phyloP scores from a whole-genome alignment of 495 filamentous ascomycete species.

The Neurospora tetrasperma region DNA sequence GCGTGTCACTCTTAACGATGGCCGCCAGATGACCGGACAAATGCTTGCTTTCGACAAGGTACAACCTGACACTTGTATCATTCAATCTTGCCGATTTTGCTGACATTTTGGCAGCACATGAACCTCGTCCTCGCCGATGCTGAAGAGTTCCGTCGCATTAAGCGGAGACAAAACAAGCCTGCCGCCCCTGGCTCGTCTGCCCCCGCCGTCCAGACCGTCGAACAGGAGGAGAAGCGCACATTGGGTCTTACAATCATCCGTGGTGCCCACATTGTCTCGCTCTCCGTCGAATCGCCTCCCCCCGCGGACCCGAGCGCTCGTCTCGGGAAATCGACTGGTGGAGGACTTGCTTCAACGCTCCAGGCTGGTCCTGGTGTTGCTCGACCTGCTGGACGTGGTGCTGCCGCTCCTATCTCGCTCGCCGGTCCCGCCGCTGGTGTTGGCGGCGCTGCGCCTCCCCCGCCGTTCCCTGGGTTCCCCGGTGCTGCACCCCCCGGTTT shows the following conservation, averaged over 20 bases:
- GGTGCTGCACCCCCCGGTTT: slow-evolving; percentile 62
- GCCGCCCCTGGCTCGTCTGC: slow-evolving; percentile 53
- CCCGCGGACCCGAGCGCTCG: slow-evolving; percentile 87
- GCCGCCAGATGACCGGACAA: slow-evolving; percentile 91
- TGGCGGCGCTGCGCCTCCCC: slow-evolving; percentile 64
- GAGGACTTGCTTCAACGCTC: slow-evolving; percentile 56
- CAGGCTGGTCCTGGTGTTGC: slow-evolving; percentile 81
- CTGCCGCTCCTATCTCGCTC: slow-evolving; percentile 62
- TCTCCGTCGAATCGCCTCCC: slow-evolving; percentile 94
- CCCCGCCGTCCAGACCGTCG: slow-evolving; percentile 50
- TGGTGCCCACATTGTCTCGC: slow-evolving; percentile 83
- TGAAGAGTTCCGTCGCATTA: slow-evolving; percentile 94
- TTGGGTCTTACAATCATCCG: slow-evolving; percentile 92
- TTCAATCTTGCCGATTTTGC: neutral
- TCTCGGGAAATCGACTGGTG: slow-evolving; percentile 66
- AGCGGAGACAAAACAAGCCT: slow-evolving; percentile 74
- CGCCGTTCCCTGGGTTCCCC: slow-evolving; percentile 54
- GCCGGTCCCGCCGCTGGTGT: slow-evolving; percentile 84
- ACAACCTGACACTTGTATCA: slow-evolving; percentile 6
- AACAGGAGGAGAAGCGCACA: slow-evolving; percentile 92
- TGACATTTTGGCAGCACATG: slow-evolving; percentile 65
- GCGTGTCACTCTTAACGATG: slow-evolving; percentile 91
- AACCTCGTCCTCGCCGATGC: slow-evolving; percentile 98
- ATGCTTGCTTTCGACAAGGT: slow-evolving; percentile 98
- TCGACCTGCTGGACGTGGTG: slow-evolving; percentile 83